These are phyloP conservation scores for Microcyclosporella mali DNA, from an alignment of 2,329 filamentous ascomycete species.

Conservation along the genomic window DNA sequence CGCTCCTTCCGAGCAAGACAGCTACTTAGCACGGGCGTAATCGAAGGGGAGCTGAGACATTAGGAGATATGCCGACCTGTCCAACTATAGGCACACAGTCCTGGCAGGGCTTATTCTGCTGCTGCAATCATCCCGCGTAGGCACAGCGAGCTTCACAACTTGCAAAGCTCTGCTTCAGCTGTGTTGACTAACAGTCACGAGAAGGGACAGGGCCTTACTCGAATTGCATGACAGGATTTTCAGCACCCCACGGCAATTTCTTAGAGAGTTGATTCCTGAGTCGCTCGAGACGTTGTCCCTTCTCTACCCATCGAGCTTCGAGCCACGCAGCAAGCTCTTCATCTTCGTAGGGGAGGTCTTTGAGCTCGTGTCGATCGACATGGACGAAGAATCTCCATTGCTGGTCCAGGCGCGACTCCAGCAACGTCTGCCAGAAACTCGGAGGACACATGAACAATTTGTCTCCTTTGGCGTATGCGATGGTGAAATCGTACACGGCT, in stretches of 20 bases:
- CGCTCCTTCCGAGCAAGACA: too few relatives aligned
- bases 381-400: constrained; percentile 31
- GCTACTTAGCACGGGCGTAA: too few relatives aligned
- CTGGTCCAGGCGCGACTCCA: constrained; percentile 19
- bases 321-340: constrained; percentile 32
- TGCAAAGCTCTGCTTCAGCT: too few relatives aligned
- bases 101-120: too few relatives aligned
- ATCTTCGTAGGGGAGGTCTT: constrained; percentile 24
- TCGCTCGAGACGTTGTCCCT: constrained; percentile 31
- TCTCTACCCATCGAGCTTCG: constrained; percentile 33
- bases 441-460: constrained; percentile 30
- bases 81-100: too few relatives aligned
- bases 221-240: neutral
- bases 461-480: constrained; percentile 31
- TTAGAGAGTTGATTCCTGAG: constrained; percentile 15
- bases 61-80: too few relatives aligned
- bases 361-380: constrained; percentile 28
- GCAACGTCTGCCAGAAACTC: constrained; percentile 29
- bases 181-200: neutral
- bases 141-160: too few relatives aligned
- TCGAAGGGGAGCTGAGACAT: too few relatives aligned
- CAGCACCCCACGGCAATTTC: constrained; percentile 11
- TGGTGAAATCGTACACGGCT: constrained; percentile 36
- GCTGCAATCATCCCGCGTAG: too few relatives aligned
- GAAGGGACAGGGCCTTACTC: neutral